Evolutionary conservation across 1,284 basidiomycete genomes (phyloP), one percentile per base, ranked within the genome.

Genomic region (Tilletia caries): DNA sequence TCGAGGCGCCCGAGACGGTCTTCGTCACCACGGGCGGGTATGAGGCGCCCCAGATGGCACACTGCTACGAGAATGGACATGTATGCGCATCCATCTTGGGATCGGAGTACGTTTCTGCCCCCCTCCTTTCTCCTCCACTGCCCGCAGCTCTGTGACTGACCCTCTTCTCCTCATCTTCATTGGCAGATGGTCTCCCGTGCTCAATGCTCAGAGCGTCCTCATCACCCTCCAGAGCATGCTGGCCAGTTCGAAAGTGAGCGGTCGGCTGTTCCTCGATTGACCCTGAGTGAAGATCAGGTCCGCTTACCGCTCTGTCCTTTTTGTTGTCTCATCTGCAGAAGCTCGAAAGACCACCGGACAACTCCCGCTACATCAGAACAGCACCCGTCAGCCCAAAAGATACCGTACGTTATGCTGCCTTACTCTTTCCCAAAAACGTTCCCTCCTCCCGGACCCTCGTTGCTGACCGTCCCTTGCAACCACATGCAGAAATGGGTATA

Each of bases 211-310:
- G 66, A 75, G 74, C 65, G 72, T 82, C 32, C 76, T 81, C 18
- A 66, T 82, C 64, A 80, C 76, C 3, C 68, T 82, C 10, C 81
- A 82, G 67, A 79, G 77, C 73, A 82, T 82, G 81, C 75, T 82
- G 0, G 81, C 81, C 13, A 77, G 75, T 64, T 78, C 75, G 43
- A 82, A 79, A 60, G 64, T 64, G 37, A 18, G 69, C n/a, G n/a
- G n/a, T n/a, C n/a, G n/a, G n/a, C n/a, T n/a, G 5, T 50, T 50
- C 46, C 46, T 18, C 46, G n/a, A n/a, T n/a, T n/a, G n/a, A 4
- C 46, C 25, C 46, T 44, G 43, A 10, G 43, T 20, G 43, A 10
- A 44, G 20, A 44, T 10, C 43, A 44, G 43, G 12, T 44, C 20
- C 20, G 10, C 43, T 44, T 20, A 44, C 10, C 20, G 10, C 20